These are phyloP conservation scores for Balamuthia mandrillaris DNA, from an alignment of 208 protist genomes.

Conservation along the genomic window DNA sequence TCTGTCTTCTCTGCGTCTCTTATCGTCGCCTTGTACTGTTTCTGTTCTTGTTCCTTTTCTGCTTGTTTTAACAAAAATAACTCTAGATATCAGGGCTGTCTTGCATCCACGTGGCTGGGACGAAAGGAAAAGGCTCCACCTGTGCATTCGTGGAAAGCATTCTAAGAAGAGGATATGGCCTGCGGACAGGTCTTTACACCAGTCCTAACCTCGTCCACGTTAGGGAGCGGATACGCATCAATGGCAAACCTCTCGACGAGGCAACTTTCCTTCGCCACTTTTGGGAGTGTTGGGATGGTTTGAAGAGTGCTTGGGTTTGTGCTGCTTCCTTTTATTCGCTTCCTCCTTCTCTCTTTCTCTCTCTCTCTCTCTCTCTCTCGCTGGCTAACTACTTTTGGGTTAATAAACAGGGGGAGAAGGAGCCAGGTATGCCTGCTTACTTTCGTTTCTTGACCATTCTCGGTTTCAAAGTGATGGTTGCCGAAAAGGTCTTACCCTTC, in stretches of 20 bases:
- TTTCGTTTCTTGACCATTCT: constrained; percentile 65
- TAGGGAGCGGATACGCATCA: constrained; percentile 56
- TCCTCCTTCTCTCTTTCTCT: background rate
- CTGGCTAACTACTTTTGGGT: too few species aligned
- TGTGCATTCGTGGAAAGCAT: constrained; percentile 56
- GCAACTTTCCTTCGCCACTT: constrained; percentile 30
- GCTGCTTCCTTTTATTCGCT: background rate
- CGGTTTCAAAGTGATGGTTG: constrained; percentile 48
- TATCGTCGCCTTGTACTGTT: too few species aligned
- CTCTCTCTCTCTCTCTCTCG: background rate
- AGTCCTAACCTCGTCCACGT: constrained; percentile 45
- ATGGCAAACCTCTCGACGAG: constrained; percentile 46
- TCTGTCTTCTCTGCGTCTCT: background rate
- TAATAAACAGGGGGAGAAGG: background rate
- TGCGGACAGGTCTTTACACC: constrained; percentile 55
- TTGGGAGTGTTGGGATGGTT: constrained; percentile 4
- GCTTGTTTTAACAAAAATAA: background rate
- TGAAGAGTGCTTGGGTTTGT: too few species aligned
- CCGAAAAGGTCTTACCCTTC: constrained; percentile 28
- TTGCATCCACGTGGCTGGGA: constrained; percentile 55
- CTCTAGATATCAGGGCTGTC: background rate
- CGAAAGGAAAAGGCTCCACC: constrained; percentile 61
- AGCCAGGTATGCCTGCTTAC: constrained; percentile 51
- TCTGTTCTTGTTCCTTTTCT: too few species aligned
- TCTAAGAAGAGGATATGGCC: constrained; percentile 39